Percentiles rank a stretch among this genome's conserved stretches.
Evolutionary conservation across 2,329 filamentous ascomycete genomes (phyloP).

Genomic region (Cryphonectria naterciae): DNA sequence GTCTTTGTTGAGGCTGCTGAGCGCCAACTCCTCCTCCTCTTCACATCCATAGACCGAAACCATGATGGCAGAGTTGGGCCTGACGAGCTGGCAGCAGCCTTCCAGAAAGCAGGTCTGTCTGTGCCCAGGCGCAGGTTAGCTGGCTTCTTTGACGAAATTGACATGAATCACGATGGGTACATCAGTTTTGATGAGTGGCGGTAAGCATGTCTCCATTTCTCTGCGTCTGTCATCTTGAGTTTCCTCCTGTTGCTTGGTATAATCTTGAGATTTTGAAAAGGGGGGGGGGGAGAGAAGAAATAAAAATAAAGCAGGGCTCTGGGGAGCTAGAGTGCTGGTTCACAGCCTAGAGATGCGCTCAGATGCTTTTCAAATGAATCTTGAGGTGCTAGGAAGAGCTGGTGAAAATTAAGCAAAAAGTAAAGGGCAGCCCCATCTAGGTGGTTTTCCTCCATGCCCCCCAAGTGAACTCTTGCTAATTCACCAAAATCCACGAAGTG

Average conservation of each 20-base stretch:
- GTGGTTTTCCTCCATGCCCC: not conserved
- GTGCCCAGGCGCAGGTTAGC: conserved; percentile 78
- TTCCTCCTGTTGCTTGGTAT: not conserved
- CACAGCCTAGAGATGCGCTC: not conserved
- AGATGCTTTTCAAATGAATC: not conserved
- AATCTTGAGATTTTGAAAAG: not conserved
- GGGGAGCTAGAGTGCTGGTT: not conserved
- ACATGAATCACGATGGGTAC: conserved; percentile 82
- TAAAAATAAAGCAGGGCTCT: no score
- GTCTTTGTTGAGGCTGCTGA: conserved; percentile 88
- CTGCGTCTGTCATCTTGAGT: conserved; percentile 19
- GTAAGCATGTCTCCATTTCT: conserved; percentile 58
- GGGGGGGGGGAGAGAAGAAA: no score
- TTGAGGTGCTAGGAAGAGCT: not conserved
- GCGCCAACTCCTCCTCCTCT: conserved; percentile 78
- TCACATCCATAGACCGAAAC: conserved; percentile 84
- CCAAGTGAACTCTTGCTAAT: conserved; percentile 2
- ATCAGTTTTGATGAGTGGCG: conserved; percentile 97
- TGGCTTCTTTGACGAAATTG: conserved; percentile 87
- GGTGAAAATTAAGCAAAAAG: not conserved
- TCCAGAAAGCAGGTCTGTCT: conserved; percentile 75
- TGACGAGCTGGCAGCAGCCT: conserved; percentile 79
- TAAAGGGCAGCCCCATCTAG: not conserved
- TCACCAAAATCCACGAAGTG: conserved; percentile 52
- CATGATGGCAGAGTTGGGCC: conserved; percentile 85